These are phyloP conservation scores for Marasmius tenuissimus DNA, from an alignment of 1,284 basidiomycete genomes.

Conservation along the genomic window DNA sequence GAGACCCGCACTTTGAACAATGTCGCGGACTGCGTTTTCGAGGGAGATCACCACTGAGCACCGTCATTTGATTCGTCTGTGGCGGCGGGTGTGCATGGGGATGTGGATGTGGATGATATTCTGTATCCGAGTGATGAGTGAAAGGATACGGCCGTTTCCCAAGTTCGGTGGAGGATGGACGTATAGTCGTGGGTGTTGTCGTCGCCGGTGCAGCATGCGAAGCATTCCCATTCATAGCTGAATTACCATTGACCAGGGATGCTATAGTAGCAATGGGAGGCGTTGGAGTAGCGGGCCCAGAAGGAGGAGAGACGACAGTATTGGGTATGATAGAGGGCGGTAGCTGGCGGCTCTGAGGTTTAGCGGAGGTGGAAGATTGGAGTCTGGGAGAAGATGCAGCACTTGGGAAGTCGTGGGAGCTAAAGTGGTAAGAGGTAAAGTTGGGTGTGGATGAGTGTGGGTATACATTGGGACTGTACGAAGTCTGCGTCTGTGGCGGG, in stretches of 20 bases:
- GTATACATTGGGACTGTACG: background rate
- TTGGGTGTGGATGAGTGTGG: background rate
- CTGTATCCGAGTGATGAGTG: background rate
- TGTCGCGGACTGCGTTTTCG: slow-evolving; percentile 39
- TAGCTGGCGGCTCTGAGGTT: background rate
- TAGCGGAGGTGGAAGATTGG: slow-evolving; percentile 1
- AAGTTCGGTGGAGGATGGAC: background rate
- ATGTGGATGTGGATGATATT: background rate
- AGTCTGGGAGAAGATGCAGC: background rate
- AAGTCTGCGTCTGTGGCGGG: background rate
- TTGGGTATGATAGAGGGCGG: slow-evolving; percentile 11
- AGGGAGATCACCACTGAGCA: background rate
- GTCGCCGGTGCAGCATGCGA: background rate
- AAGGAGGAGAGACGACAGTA: slow-evolving; percentile 5
- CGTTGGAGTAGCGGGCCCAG: background rate
- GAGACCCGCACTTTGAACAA: slow-evolving; percentile 72
- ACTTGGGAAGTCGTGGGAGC: background rate
- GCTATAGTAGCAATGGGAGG: background rate
- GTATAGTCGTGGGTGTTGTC: background rate
- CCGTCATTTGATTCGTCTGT: background rate
- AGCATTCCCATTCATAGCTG: background rate
- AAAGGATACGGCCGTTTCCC: slow-evolving; percentile 2
- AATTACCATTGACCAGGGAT: background rate
- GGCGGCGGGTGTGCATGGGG: background rate
- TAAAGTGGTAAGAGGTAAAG: background rate